phyloP scores from a whole-genome alignment of 495 filamentous ascomycete genomes.

The Penicillium fimorum region DNA sequence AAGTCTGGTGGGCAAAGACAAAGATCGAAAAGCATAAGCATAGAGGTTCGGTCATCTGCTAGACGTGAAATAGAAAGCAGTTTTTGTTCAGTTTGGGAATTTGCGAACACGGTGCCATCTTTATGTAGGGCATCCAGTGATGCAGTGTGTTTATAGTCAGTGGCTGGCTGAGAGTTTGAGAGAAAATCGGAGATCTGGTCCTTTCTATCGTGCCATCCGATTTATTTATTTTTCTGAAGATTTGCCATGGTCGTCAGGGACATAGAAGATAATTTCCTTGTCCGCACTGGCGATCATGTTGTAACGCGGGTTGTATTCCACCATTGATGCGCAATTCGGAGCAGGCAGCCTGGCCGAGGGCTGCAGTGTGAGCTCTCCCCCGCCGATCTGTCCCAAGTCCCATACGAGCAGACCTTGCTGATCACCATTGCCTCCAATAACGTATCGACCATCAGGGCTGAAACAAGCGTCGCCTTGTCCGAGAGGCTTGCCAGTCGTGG shows the following conservation, averaged over 20 bases:
- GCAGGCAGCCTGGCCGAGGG: conserved; percentile 64
- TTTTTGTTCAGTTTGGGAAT: neutral
- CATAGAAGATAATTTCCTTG: conserved; percentile 85
- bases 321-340: conserved; percentile 63
- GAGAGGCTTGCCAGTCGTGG: conserved; percentile 45
- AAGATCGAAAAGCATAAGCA: conserved; percentile 38
- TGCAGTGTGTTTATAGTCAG: neutral
- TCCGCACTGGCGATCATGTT: conserved; percentile 89
- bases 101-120: neutral
- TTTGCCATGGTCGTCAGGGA: conserved; percentile 55
- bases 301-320: conserved; percentile 85
- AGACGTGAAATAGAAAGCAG: neutral
- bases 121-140: no score
- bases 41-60: neutral
- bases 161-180: neutral
- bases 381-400: conserved; percentile 64
- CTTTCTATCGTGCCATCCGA: neutral
- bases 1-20: conserved; percentile 66
- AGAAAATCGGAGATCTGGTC: neutral
- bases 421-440: conserved; percentile 71
- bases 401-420: conserved; percentile 74
- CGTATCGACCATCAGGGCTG: conserved; percentile 79
- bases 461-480: conserved; percentile 85
- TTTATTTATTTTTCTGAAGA: conserved; percentile 33
- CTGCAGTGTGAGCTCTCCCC: conserved; percentile 54